These are phyloP conservation scores for Melampsora occidentalis DNA, from an alignment of 1,284 basidiomycete species.

Conservation along the genomic window DNA sequence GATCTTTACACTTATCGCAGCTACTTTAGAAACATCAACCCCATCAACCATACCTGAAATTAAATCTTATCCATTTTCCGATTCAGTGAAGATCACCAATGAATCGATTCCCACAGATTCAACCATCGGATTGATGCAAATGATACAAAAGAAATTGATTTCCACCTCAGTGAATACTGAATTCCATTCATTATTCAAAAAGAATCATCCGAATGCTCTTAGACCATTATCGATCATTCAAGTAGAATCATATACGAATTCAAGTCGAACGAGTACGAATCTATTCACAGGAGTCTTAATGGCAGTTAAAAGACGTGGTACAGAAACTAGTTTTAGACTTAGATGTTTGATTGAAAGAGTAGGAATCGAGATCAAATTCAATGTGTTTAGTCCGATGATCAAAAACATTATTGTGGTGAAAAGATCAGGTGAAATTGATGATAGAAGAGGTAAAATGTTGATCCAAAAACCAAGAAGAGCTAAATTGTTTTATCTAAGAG, in stretches of 20 bases:
- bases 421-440: constrained; percentile 8
- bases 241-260: constrained; percentile 26
- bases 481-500: constrained; percentile 34
- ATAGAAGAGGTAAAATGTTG: constrained; percentile 21
- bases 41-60: neutral
- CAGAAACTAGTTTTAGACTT: constrained; percentile 25
- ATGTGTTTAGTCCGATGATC: constrained; percentile 33
- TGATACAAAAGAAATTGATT: constrained; percentile 29
- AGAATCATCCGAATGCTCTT: constrained; percentile 26
- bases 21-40: too few relatives aligned
- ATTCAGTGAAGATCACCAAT: constrained; percentile 2
- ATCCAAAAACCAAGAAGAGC: constrained; percentile 37
- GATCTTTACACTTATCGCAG: too few relatives aligned
- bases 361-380: constrained; percentile 34
- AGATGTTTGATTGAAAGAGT: constrained; percentile 22
- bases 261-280: constrained; percentile 13
- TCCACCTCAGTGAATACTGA: constrained; percentile 17
- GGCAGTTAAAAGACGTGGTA: constrained; percentile 13
- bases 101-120: constrained; percentile 3
- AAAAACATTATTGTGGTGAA: constrained; percentile 38
- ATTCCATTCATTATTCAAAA: constrained; percentile 25
- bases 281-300: constrained; percentile 33
- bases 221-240: constrained; percentile 23
- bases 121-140: constrained; percentile 30
- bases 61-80: constrained; percentile 25